A percentile compares a stretch with the other conserved stretches of the same genome.
These are phyloP conservation scores for Diaporthe sp. DNA, from an alignment of 2,329 filamentous ascomycete species.

Conservation along the genomic window DNA sequence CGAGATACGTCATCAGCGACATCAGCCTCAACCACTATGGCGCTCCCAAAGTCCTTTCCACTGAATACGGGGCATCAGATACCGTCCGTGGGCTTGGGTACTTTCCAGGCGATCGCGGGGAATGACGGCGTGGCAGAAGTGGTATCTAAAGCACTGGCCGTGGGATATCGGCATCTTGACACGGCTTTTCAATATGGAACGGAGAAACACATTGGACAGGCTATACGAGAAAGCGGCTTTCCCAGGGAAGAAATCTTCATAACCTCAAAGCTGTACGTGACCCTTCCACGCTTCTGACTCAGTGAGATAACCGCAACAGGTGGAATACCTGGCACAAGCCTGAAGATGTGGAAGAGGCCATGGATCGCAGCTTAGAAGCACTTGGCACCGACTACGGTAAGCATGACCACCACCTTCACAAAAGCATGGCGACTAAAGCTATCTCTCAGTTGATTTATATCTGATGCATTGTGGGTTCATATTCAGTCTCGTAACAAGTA, in stretches of 20 bases:
- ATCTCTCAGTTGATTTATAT: constrained; percentile 65
- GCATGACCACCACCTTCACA: neutral
- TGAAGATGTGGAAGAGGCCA: constrained; percentile 47
- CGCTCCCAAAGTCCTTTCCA: constrained; percentile 8
- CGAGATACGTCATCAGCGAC: neutral
- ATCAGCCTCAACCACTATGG: constrained; percentile 38
- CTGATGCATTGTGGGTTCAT: constrained; percentile 49
- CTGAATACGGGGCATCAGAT: constrained; percentile 28
- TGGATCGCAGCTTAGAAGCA: constrained; percentile 50
- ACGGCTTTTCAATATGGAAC: constrained; percentile 48
- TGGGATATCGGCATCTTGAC: constrained; percentile 51
- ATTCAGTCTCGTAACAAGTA: neutral
- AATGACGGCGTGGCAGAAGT: constrained; percentile 7
- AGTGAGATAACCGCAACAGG: neutral
- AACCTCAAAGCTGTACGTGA: constrained; percentile 49
- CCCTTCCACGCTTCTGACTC: neutral
- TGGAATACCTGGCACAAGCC: constrained; percentile 35
- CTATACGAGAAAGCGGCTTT: constrained; percentile 49
- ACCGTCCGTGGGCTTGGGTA: constrained; percentile 30
- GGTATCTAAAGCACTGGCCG: constrained; percentile 48
- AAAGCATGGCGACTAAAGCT: too few species aligned
- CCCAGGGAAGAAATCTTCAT: constrained; percentile 51
- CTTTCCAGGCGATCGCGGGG: neutral
- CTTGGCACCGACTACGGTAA: constrained; percentile 64
- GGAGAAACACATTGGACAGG: constrained; percentile 49